Conservation (phyloP, 192 early-diverging fungal genomes). For the Coemansia sp. region DNA sequence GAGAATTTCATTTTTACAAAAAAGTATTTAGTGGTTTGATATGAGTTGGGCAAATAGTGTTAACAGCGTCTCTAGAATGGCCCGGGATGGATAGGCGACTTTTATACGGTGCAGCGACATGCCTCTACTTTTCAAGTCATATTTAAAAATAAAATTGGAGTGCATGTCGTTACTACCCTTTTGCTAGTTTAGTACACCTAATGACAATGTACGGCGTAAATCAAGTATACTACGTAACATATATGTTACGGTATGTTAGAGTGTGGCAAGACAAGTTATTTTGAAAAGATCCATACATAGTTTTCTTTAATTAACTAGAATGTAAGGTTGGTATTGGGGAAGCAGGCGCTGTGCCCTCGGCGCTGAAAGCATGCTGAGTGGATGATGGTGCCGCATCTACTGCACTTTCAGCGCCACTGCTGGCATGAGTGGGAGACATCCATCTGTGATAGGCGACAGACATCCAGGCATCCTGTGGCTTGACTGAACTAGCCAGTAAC, state of each 20-base stretch:
- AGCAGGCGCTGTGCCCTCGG: not conserved
- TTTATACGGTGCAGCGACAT: not conserved
- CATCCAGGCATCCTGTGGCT: conserved; percentile 16
- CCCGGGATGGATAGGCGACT: not conserved
- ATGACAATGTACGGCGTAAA: not conserved
- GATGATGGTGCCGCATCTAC: not conserved
- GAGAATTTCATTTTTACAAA: conserved; percentile 32
- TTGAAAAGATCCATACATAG: not conserved
- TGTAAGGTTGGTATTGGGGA: conserved; percentile 10
- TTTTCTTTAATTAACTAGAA: not conserved
- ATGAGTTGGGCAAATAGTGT: not conserved
- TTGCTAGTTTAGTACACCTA: not conserved
- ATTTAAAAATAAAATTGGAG: not conserved
- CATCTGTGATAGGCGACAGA: conserved; percentile 14
- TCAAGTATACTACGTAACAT: not conserved
- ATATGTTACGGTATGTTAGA: not conserved
- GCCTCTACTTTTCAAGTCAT: not conserved
- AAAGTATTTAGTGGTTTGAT: not conserved
- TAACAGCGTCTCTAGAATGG: not conserved
- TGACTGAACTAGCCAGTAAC: not conserved
- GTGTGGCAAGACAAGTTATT: not conserved
- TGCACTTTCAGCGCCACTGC: not conserved
- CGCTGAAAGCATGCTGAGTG: not conserved
- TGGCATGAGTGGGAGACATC: not conserved
- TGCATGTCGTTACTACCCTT: not conserved